These are phyloP conservation scores for Penicillium arizonense DNA, from an alignment of 495 filamentous ascomycete species.

Conservation along the genomic window DNA sequence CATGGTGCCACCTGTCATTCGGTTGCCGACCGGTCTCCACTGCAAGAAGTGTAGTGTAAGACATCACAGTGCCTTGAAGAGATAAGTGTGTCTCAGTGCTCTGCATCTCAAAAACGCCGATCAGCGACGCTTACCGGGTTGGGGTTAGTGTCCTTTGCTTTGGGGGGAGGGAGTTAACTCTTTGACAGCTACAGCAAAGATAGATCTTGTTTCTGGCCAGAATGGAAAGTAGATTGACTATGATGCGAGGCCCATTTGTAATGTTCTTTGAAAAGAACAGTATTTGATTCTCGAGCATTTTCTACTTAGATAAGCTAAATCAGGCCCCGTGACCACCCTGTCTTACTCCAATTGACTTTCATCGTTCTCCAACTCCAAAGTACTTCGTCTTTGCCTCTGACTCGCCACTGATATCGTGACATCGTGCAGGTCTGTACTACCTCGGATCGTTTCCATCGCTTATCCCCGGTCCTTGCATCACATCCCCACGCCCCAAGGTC, in stretches of 20 bases:
- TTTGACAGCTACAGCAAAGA: neutral
- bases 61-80: neutral
- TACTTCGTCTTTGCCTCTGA: neutral
- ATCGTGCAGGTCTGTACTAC: neutral
- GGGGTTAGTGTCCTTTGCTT: slow-evolving; percentile 12
- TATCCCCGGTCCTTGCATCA: neutral
- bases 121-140: slow-evolving; percentile 11
- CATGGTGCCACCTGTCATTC: slow-evolving; percentile 1
- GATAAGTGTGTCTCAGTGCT: slow-evolving; percentile 3
- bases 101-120: slow-evolving; percentile 6
- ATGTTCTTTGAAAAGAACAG: too few relatives aligned
- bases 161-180: neutral
- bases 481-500: neutral
- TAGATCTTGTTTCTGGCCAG: too few relatives aligned
- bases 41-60: neutral
- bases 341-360: neutral
- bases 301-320: too few relatives aligned
- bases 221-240: too few relatives aligned
- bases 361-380: too few relatives aligned
- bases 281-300: too few relatives aligned
- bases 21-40: neutral
- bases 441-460: neutral
- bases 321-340: too few relatives aligned
- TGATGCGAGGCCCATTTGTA: too few relatives aligned
- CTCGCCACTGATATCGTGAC: neutral